A percentile compares a stretch with the other conserved stretches of the same genome.
Conservation (phyloP, 106 monocot genomes). For the Acorus calamus region DNA sequence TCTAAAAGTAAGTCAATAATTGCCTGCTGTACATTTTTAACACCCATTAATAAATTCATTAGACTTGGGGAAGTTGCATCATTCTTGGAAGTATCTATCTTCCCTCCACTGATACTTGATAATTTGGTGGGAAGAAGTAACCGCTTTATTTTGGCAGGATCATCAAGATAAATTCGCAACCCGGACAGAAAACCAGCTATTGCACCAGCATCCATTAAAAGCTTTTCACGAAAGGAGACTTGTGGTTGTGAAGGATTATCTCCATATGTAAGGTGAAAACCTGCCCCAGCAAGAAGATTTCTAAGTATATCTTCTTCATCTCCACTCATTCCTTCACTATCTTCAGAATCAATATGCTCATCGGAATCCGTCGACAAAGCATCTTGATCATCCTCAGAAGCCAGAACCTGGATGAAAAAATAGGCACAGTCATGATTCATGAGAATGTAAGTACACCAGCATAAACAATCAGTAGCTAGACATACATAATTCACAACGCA, state of each 20-base stretch:
- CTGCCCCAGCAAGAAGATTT: slow-evolving; percentile 73
- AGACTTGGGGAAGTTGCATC: slow-evolving; percentile 64
- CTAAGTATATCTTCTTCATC: slow-evolving; percentile 86
- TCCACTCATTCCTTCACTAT: slow-evolving; percentile 71
- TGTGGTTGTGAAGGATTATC: slow-evolving; percentile 67
- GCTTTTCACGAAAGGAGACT: slow-evolving; percentile 80
- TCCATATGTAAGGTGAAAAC: slow-evolving; percentile 79
- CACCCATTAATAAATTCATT: slow-evolving; percentile 86
- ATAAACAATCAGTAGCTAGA: no score
- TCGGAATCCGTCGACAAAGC: slow-evolving; percentile 81
- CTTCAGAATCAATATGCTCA: slow-evolving; percentile 86
- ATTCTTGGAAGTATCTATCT: slow-evolving; percentile 37
- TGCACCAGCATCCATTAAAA: slow-evolving; percentile 78
- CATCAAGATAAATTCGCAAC: slow-evolving; percentile 71
- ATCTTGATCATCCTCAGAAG: slow-evolving; percentile 91
- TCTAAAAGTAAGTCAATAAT: slow-evolving; percentile 88
- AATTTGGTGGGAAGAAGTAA: slow-evolving; percentile 81
- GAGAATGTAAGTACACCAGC: no score
- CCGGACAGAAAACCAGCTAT: slow-evolving; percentile 87
- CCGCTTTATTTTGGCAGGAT: slow-evolving; percentile 87
- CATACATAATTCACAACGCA: no score
- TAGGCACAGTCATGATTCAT: background rate
- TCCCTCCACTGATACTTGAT: slow-evolving; percentile 35
- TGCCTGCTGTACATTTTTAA: slow-evolving; percentile 81
- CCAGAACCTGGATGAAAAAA: slow-evolving; percentile 54